Evolutionary conservation across 2,329 filamentous ascomycete species (phyloP), one percentile per base, ranked within the genome.

Genomic region (Pyrenochaeta sp.): DNA sequence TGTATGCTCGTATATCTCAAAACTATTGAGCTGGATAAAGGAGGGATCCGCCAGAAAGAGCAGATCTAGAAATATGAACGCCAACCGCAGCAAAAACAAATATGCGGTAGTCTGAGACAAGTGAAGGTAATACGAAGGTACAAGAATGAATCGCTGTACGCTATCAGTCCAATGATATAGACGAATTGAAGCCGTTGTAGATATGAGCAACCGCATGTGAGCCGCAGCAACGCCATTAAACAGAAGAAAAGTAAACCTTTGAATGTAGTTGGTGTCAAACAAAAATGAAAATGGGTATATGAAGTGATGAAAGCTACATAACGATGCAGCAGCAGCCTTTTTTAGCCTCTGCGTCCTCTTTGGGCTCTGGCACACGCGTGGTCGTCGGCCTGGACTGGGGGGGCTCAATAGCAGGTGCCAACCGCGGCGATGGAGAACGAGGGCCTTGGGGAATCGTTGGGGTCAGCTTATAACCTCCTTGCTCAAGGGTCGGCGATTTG

Each of bases 291-390:
- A 63, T 56, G 64, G 68, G 65, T 69, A 73, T 71, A 67, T 60
- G 47, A 48, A 49, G 51, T 56, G 56, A 57, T 52, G 59, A 62
- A 65, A 43, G 59, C 68, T 81, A 92, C 90, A 92, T 92, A 63
- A 93, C 83, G 56, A 91, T 80, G 75, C 90, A 92, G 75, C 89
- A 90, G 53, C 85, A 87, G 63, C 88, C 83, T 59, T 82, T 84
- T 66, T 86, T 82, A 64, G 85, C 82, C 63, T 85, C 81, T 59
- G 83, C 80, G 62, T 82, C 81, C 54, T 86, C 82, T 10, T 79
- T 79, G 4, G 82, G 79, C 43, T 87, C 81, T 39, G 84, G 83
- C 20, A 85, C 71, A 57, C 81, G 79, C 39, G 83, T 79, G 4
- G 82, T 77, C 3, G 60, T 54, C 11, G 69, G 43, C 64, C 77